A percentile compares a stretch with the other conserved stretches of the same genome.
These are phyloP conservation scores for Luzula sylvatica DNA, from an alignment of 176 grass and related monocot species.

Conservation along the genomic window DNA sequence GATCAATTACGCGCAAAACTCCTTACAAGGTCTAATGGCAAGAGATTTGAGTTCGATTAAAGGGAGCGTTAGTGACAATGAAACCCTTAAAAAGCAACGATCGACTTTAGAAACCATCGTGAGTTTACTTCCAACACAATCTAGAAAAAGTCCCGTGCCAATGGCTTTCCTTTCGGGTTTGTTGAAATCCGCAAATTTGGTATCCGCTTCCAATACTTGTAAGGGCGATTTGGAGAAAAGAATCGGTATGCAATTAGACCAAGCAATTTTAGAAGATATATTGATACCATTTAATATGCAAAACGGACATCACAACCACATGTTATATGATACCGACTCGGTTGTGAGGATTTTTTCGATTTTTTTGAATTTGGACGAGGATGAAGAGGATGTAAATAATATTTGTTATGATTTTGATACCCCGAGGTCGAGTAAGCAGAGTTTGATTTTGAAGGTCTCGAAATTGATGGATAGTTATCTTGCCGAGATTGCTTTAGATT, in stretches of 20 bases:
- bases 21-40: slow-evolving; percentile 59
- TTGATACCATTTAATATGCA: slow-evolving; percentile 41
- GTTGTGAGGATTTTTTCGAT: slow-evolving; percentile 60
- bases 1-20: slow-evolving; percentile 77
- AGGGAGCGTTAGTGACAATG: slow-evolving; percentile 15
- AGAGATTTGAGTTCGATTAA: slow-evolving; percentile 32
- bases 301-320: slow-evolving; percentile 23
- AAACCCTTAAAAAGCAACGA: slow-evolving; percentile 52
- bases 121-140: slow-evolving; percentile 57
- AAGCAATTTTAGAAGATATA: slow-evolving; percentile 86
- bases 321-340: slow-evolving; percentile 69
- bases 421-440: slow-evolving; percentile 64
- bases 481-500: slow-evolving; percentile 82
- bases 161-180: slow-evolving; percentile 82
- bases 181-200: slow-evolving; percentile 57
- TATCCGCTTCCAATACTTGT: slow-evolving; percentile 46
- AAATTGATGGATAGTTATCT: slow-evolving; percentile 96
- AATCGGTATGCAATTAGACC: slow-evolving; percentile 78
- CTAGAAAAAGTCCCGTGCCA: slow-evolving; percentile 67
- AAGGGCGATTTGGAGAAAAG: slow-evolving; percentile 65
- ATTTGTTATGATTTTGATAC: slow-evolving; percentile 58
- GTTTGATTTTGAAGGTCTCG: slow-evolving; percentile 56
- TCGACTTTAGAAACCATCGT: slow-evolving; percentile 55
- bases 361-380: slow-evolving; percentile 64
- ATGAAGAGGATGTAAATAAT: slow-evolving; percentile 36